These are phyloP conservation scores for Apiospora kogelbergensis DNA, from an alignment of 2,329 filamentous ascomycete genomes.

Conservation along the genomic window DNA sequence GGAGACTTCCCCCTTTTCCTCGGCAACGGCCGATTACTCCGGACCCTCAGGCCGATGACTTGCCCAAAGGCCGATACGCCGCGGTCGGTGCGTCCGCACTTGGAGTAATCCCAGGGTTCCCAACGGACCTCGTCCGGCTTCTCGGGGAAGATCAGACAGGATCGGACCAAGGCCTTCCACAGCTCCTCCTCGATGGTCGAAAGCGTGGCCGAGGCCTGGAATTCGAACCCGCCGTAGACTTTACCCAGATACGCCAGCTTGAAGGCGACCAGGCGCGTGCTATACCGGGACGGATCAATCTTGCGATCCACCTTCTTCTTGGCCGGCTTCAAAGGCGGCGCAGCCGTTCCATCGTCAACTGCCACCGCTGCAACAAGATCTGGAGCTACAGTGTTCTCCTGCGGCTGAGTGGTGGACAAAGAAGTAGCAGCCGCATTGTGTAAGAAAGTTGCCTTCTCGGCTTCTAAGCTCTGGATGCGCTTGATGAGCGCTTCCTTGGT, in stretches of 20 bases:
- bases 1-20: constrained; percentile 21
- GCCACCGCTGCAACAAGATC: background rate
- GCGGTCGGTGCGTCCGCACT: constrained; percentile 89
- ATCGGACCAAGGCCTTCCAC: constrained; percentile 85
- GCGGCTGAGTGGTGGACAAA: background rate
- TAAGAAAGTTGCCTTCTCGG: constrained; percentile 37
- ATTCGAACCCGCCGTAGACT: constrained; percentile 90
- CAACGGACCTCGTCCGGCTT: constrained; percentile 68
- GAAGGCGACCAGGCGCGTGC: constrained; percentile 80
- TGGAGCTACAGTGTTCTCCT: background rate
- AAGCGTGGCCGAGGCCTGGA: constrained; percentile 69
- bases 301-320: constrained; percentile 45
- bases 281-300: constrained; percentile 79
- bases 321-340: constrained; percentile 14
- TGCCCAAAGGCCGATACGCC: constrained; percentile 97
- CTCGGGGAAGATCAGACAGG: constrained; percentile 75
- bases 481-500: constrained; percentile 66
- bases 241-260: constrained; percentile 94
- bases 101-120: constrained; percentile 85
- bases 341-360: background rate
- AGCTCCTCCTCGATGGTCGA: constrained; percentile 91
- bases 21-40: constrained; percentile 71
- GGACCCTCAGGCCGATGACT: constrained; percentile 79
- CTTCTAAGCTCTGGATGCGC: constrained; percentile 67
- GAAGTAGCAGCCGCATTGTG: background rate